Base-by-base conservation (phyloP, 768 basidiomycete species). In the Leccinum arenicola region DNA sequence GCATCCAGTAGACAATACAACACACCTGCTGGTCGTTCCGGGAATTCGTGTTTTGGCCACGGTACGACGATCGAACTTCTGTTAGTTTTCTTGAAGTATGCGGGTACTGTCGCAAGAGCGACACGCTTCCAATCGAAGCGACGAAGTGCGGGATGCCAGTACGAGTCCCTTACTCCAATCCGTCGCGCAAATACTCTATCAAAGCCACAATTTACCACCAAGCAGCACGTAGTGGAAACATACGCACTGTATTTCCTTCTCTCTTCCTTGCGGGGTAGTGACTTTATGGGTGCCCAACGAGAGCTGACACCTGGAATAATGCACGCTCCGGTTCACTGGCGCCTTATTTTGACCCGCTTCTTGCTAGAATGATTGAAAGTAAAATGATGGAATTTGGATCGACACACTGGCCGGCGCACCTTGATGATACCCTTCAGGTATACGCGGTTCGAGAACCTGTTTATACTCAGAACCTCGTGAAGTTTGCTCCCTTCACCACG, bases 251-350 rank as follows among this genome's bases (percentile, higher is more conserved):
- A 79, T 55, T 54, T 70, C 73, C 55, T 74, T 69, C 40, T 71
- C 52, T 71, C 68, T 64, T 77, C 78, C 45, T 74, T 60, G 61
- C 4, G 59, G 55, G 36, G 57, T 74, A 63, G 63, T 14, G 52
- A 74, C 69, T n/a, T 81, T 73, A 31, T 84, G 82, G 60, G 86
- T 80, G 63, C 84, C 82, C 66, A 93, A 71, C 68, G 84, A 89
- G 25, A 94, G 80, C 68, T 93, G 91, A 69, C 90, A 91, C 65
- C 83, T 80, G 1, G 91, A 88, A 68, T 94, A 94, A 70, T 89
- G 87, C 58, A 85, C 84, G 10, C 62, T 76, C 59, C 65, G 67
- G 64, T 69, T 65, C 27, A 71, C 62, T 6, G 69, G 64, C n/a
- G 62, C 61, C 55, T 57, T 74, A 25, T 61, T 62, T n/a, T 58